Conservation (phyloP, 2,329 filamentous ascomycete genomes). For the Trichoderma sp. region DNA sequence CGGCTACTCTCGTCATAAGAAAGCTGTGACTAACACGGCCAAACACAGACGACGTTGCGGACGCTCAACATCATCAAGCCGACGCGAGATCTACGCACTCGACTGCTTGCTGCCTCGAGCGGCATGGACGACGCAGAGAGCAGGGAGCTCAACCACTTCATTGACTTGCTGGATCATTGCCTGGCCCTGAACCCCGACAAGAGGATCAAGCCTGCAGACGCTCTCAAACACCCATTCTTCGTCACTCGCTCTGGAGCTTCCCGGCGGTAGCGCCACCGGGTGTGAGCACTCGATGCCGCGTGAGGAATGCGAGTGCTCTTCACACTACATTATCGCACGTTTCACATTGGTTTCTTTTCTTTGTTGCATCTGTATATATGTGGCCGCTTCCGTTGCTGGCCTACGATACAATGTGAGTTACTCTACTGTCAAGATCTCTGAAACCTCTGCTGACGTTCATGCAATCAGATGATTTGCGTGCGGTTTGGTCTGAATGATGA, state of each 20-base stretch:
- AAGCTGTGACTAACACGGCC: neutral
- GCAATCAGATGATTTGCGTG: neutral
- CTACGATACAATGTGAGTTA: neutral
- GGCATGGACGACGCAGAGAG: slow-evolving; percentile 73
- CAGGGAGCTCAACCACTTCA: slow-evolving; percentile 79
- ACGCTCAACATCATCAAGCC: slow-evolving; percentile 73
- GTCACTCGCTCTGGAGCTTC: slow-evolving; percentile 42
- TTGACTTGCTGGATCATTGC: slow-evolving; percentile 86
- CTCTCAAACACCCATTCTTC: slow-evolving; percentile 88
- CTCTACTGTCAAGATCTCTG: neutral
- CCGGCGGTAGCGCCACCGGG: slow-evolving; percentile 32
- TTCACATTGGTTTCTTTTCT: neutral
- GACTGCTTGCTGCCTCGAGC: slow-evolving; percentile 72
- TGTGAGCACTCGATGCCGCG: neutral
- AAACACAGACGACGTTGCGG: slow-evolving; percentile 63
- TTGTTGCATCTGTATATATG: no score
- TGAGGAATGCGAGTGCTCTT: neutral
- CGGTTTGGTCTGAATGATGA: neutral
- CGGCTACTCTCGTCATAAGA: neutral
- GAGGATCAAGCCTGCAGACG: slow-evolving; percentile 82
- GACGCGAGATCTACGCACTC: slow-evolving; percentile 77
- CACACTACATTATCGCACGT: neutral
- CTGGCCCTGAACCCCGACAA: slow-evolving; percentile 90
- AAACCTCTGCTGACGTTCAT: neutral
- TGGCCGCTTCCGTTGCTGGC: neutral